Base-by-base conservation (phyloP, 2,329 filamentous ascomycete species). In the Fusarium pseudoanthophilum region DNA sequence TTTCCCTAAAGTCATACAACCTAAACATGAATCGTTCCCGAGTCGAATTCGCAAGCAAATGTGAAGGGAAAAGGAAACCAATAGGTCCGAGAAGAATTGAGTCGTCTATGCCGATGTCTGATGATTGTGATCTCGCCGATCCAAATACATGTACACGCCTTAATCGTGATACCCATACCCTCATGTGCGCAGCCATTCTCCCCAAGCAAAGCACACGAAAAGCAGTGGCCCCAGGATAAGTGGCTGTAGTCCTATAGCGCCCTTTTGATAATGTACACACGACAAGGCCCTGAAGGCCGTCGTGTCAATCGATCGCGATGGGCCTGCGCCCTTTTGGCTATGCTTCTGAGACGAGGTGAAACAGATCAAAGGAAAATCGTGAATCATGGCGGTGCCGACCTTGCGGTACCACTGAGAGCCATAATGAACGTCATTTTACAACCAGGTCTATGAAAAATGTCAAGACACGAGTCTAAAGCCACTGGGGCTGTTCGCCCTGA, bases 311-410 rank as follows among this genome's bases (percentile, higher is more conserved):
- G 60, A 67, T 67, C 65, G 73, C 58, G 64, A 58, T 70, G 69
- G 71, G 69, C 76, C 72, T 63, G 71, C 63, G 66, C 70, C 77
- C 76, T 57, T 73, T 68, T 73, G 70, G 66, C 72, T 69, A 64
- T 75, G 73, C 62, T 75, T 75, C 71, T 72, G 69, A 62, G 74
- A 67, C 73, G 67, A 79, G 78, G 74, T 78, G 76, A 79, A 79
- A 82, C 80, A 82, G 75, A 78, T 77, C 77, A 73, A 80, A 80
- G 75, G 78, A 80, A 80, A 83, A 78, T 84, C 82, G 79, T 84
- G 84, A 79, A 74, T 84, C 82, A 79, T 84, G 79, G 77, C 77
- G 77, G 79, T 78, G 69, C 82, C 81, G 78, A 81, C 70, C 81
- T 76, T 76, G 76, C 79, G 77, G 77, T 79, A 78, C 66, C 68